A percentile compares a stretch with the other conserved stretches of the same genome.
Evolutionary conservation across 306 rosid species (phyloP).

Genomic region (Clitoria ternatea): DNA sequence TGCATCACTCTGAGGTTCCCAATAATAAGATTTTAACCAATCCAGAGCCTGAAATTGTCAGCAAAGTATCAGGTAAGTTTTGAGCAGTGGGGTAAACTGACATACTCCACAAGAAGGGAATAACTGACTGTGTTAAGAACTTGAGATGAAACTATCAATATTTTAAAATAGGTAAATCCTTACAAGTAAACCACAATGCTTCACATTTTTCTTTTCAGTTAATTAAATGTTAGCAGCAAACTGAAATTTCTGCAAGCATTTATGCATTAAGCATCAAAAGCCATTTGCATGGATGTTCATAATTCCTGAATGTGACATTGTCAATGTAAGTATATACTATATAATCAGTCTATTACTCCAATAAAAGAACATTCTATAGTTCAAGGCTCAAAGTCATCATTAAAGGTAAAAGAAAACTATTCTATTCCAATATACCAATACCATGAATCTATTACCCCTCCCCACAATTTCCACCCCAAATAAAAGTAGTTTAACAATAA

Average conservation of each 20-base stretch:
- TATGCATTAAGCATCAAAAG: not conserved
- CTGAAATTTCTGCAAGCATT: not conserved
- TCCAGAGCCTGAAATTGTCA: conserved; percentile 71
- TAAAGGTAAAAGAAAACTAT: not conserved
- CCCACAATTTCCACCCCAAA: not conserved
- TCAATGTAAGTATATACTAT: not conserved
- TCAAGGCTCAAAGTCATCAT: not conserved
- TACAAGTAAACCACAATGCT: not conserved
- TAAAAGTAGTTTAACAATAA: not conserved
- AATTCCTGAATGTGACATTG: not conserved
- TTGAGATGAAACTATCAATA: not conserved
- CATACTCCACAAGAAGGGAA: not conserved
- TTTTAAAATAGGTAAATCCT: not conserved
- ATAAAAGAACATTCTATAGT: not conserved
- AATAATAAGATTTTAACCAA: conserved; percentile 88
- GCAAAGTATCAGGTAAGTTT: conserved; percentile 8
- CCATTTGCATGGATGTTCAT: not conserved
- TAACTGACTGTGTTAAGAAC: not conserved
- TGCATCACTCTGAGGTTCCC: conserved; percentile 89
- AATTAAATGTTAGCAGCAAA: not conserved
- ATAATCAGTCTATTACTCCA: not conserved
- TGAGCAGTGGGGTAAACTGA: not conserved
- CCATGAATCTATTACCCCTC: conserved; percentile 1
- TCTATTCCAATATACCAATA: conserved; percentile 5
- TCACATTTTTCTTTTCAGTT: not conserved